Base-by-base conservation (phyloP, 805 yeast genomes). In the Kockiozyma suomiensis region DNA sequence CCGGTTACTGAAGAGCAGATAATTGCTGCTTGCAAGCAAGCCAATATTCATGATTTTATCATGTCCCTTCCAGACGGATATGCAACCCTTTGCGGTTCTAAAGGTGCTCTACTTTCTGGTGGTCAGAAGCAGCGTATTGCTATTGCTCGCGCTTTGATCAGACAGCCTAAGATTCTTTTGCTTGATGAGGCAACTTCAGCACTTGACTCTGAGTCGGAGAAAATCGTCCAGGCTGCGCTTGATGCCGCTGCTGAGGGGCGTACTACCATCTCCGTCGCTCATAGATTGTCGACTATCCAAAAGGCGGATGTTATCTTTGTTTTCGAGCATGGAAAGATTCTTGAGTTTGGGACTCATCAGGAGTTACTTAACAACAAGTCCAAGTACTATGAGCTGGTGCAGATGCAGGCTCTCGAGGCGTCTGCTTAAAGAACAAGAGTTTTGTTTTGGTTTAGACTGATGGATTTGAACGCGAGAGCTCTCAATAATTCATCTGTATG, bases 201-300 rank as follows among this genome's bases (percentile, higher is more conserved):
- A 1, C 72, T 81, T 32, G 84, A 81, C 67, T 76, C 75, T 72
- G 82, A 80, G 68, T 86, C 92, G 0, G 93, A 87, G 72, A 75
- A 83, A 10, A 81, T 81, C 70, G 86, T 87, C 58, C 92, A 87
- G 71, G 65, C 74, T 10, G 87, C 90, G 5, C 85, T 84, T 58
- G 76, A 76, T 12, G 75, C 73, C 4, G 89, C 87, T 66, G 87
- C 88, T 62, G 57, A 73, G 8, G 76, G 82, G 28, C 84, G 91
- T 68, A 86, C 92, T 1, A 84, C 87, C 40, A 74, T 87, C 64
- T 87, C 91, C 69, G 85, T 87, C 72, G 92, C 92, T 7, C 93
- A 87, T 72, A 76, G 93, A 69, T 77, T 87, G 74, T 81, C 81
- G 64, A 84, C 88, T 0, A 84, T 85, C 60, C 72, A 76, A 49